A percentile compares a stretch with the other conserved stretches of the same genome.
These are phyloP conservation scores for Talaromyces trachyspermus DNA, from an alignment of 495 filamentous ascomycete species.

Conservation along the genomic window DNA sequence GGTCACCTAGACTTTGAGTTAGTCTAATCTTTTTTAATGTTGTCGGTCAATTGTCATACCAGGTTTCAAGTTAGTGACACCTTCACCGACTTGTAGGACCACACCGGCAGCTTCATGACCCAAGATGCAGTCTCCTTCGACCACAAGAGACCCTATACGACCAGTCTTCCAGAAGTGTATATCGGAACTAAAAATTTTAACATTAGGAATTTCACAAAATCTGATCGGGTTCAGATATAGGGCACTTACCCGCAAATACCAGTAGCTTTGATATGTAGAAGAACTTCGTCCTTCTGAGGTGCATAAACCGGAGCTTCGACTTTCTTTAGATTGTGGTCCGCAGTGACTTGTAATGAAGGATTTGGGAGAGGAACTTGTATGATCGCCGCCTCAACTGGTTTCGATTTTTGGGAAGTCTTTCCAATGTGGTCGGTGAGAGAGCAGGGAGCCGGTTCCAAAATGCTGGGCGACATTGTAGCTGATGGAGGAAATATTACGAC, in stretches of 20 bases:
- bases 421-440: background rate
- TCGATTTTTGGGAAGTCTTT: background rate
- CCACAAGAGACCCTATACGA: conserved; percentile 65
- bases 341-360: conserved; percentile 49
- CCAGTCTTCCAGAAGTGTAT: conserved; percentile 75
- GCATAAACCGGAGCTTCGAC: conserved; percentile 44
- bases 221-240: background rate
- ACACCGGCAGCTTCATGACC: conserved; percentile 73
- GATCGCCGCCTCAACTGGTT: background rate
- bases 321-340: conserved; percentile 44
- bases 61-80: conserved; percentile 25
- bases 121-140: conserved; percentile 60
- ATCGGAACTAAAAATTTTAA: conserved; percentile 43
- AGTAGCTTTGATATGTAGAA: conserved; percentile 45
- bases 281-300: conserved; percentile 38
- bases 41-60: conserved; percentile 14
- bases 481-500: background rate
- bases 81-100: conserved; percentile 55
- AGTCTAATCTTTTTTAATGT: background rate
- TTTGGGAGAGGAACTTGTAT: conserved; percentile 28
- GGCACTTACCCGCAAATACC: conserved; percentile 37
- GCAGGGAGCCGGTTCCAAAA: background rate
- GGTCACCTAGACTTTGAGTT: conserved; percentile 46
- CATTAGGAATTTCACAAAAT: background rate
- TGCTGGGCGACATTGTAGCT: background rate